Evolutionary conservation across 805 yeast species (phyloP).

Genomic region (Pichia insulana): DNA sequence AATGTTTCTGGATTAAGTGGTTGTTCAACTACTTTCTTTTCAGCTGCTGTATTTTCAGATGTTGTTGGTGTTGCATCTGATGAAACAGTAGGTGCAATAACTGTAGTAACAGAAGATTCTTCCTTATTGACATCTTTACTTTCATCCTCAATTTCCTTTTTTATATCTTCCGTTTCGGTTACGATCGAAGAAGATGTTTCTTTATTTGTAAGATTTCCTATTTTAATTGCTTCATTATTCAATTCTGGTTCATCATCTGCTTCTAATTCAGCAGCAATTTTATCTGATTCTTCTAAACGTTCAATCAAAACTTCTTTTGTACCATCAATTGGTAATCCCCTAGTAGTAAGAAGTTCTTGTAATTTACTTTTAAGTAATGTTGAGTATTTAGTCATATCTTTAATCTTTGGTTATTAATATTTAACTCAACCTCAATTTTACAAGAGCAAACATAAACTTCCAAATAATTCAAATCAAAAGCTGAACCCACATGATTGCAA

Average conservation of each 20-base stretch:
- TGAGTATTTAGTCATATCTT: constrained; percentile 43
- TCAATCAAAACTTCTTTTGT: constrained; percentile 71
- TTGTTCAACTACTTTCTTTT: constrained; percentile 8
- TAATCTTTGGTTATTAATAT: no score
- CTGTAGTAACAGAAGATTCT: no score
- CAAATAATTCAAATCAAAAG: no score
- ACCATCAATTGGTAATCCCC: constrained; percentile 64
- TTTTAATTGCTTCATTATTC: constrained; percentile 13
- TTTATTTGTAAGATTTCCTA: constrained; percentile 1
- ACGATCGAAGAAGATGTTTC: background rate
- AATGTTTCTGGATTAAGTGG: constrained; percentile 55
- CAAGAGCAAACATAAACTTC: no score
- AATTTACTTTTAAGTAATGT: constrained; percentile 75
- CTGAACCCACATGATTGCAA: no score
- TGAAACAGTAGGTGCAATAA: no score
- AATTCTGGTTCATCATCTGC: constrained; percentile 16
- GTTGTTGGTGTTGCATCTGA: no score
- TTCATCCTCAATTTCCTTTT: no score
- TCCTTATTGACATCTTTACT: no score
- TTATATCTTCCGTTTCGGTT: no score
- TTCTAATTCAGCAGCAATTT: constrained; percentile 25
- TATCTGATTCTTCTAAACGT: constrained; percentile 54
- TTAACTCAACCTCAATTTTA: no score
- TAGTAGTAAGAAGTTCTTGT: constrained; percentile 62
- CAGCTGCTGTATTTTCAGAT: constrained; percentile 1